Conservation (phyloP, 2,329 filamentous ascomycete species). For the Xylaria sp. region DNA sequence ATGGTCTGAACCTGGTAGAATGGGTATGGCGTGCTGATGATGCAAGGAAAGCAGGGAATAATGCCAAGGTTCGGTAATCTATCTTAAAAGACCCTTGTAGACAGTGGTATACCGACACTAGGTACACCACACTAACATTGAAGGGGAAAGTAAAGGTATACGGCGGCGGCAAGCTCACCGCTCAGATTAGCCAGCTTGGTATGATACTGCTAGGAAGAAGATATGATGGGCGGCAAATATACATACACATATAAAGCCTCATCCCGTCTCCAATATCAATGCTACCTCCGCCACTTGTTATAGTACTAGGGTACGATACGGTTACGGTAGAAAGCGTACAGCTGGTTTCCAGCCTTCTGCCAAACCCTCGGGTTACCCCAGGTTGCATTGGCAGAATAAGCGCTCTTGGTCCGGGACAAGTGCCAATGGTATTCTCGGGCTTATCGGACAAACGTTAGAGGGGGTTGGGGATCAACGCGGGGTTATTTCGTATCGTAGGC, state of each 20-base stretch:
- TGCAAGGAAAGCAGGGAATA: conserved; percentile 25
- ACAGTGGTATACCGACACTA: neutral
- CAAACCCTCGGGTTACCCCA: conserved; percentile 28
- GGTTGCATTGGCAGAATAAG: conserved; percentile 17
- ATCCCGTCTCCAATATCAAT: neutral
- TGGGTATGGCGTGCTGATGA: neutral
- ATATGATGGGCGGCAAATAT: neutral
- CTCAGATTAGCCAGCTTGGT: conserved; percentile 4
- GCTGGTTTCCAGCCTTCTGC: conserved; percentile 15
- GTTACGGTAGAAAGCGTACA: neutral
- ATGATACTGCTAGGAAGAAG: neutral
- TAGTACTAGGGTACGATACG: neutral
- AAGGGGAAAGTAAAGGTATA: conserved; percentile 28
- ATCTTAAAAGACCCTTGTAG: conserved; percentile 29
- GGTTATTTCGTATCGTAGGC: conserved; percentile 27
- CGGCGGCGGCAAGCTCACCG: neutral
- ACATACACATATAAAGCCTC: neutral
- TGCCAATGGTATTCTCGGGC: conserved; percentile 24
- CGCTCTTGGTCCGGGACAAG: conserved; percentile 13
- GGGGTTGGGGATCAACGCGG: conserved; percentile 29
- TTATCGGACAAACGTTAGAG: conserved; percentile 17
- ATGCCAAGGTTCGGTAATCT: conserved; percentile 35
- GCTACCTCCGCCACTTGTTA: neutral
- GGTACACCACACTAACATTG: neutral
- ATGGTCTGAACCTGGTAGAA: neutral